Percentiles rank a stretch among this genome's conserved stretches.
Conservation (phyloP, 805 yeast genomes). For the Myxozyma udenii region DNA sequence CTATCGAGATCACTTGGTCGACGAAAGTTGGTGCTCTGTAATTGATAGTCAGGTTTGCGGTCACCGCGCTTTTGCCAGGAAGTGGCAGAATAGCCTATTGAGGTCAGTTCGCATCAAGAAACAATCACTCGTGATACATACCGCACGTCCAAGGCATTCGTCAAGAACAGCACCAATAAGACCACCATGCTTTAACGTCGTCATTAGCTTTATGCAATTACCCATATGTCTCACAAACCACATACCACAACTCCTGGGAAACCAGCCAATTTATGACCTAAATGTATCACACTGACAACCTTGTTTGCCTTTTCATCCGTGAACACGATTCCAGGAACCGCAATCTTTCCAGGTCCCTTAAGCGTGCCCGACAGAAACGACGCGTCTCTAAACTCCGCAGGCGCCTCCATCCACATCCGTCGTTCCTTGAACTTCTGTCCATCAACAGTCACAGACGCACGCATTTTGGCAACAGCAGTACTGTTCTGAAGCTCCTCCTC, state of each 20-base stretch:
- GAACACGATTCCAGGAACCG: constrained; percentile 73
- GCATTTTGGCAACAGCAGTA: constrained; percentile 30
- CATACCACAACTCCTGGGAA: constrained; percentile 36
- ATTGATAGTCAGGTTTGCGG: constrained; percentile 22
- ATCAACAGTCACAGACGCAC: constrained; percentile 7
- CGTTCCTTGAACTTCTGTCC: constrained; percentile 26
- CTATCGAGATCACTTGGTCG: constrained; percentile 16
- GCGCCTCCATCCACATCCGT: constrained; percentile 31
- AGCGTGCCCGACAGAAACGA: constrained; percentile 57
- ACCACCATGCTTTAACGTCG: constrained; percentile 65
- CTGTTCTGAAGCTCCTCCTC: constrained; percentile 26
- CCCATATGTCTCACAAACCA: neutral
- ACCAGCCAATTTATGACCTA: constrained; percentile 61
- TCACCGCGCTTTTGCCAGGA: constrained; percentile 19
- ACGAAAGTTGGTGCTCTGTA: constrained; percentile 21
- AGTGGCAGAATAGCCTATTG: constrained; percentile 21
- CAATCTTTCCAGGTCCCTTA: constrained; percentile 63
- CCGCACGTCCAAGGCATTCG: constrained; percentile 55
- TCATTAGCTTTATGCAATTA: constrained; percentile 35
- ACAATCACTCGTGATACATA: constrained; percentile 1
- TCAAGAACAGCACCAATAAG: constrained; percentile 74
- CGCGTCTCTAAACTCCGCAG: constrained; percentile 26
- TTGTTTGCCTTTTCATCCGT: constrained; percentile 49
- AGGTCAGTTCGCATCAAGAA: neutral
- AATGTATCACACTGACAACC: constrained; percentile 61